phyloP scores from a whole-genome alignment of 2,329 filamentous ascomycete genomes.

The Xylariomycetidae sp. region DNA sequence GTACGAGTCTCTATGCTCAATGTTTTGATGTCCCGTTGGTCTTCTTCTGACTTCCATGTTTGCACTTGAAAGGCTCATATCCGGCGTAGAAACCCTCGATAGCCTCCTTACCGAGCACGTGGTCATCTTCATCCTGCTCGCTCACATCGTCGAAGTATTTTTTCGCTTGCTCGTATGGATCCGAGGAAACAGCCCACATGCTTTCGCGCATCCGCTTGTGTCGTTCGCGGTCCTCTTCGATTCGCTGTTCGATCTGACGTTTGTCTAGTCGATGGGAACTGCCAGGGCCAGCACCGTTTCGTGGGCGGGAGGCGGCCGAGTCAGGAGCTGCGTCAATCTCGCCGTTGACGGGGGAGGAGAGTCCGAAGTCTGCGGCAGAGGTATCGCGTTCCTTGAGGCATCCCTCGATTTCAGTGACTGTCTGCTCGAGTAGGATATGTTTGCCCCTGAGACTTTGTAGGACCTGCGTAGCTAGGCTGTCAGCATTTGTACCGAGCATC shows the following conservation, averaged over 20 bases:
- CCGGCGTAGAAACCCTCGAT: slow-evolving; percentile 33
- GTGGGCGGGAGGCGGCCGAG: slow-evolving; percentile 24
- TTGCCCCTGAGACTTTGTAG: slow-evolving; percentile 65
- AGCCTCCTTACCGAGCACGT: slow-evolving; percentile 71
- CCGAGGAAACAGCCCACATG: slow-evolving; percentile 79
- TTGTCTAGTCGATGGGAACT: slow-evolving; percentile 57
- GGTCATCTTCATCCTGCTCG: slow-evolving; percentile 83
- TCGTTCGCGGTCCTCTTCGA: slow-evolving; percentile 92
- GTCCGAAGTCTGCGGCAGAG: slow-evolving; percentile 48
- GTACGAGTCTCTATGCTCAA: too few relatives aligned
- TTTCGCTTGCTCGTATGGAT: slow-evolving; percentile 64
- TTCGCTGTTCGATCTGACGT: slow-evolving; percentile 86
- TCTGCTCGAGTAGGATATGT: slow-evolving; percentile 65
- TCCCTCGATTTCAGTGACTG: slow-evolving; percentile 73
- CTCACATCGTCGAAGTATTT: slow-evolving; percentile 84
- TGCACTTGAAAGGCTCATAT: not conserved
- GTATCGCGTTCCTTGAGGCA: slow-evolving; percentile 74
- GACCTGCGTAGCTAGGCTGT: slow-evolving; percentile 40
- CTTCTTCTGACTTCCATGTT: not conserved
- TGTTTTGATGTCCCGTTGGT: not conserved
- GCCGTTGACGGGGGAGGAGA: slow-evolving; percentile 42
- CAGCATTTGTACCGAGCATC: too few relatives aligned
- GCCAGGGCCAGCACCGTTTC: slow-evolving; percentile 21
- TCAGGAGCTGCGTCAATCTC: slow-evolving; percentile 28
- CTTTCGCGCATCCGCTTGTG: slow-evolving; percentile 89